A percentile compares a stretch with the other conserved stretches of the same genome.
Conservation (phyloP, 495 filamentous ascomycete species). For the Tuber melanosporum region DNA sequence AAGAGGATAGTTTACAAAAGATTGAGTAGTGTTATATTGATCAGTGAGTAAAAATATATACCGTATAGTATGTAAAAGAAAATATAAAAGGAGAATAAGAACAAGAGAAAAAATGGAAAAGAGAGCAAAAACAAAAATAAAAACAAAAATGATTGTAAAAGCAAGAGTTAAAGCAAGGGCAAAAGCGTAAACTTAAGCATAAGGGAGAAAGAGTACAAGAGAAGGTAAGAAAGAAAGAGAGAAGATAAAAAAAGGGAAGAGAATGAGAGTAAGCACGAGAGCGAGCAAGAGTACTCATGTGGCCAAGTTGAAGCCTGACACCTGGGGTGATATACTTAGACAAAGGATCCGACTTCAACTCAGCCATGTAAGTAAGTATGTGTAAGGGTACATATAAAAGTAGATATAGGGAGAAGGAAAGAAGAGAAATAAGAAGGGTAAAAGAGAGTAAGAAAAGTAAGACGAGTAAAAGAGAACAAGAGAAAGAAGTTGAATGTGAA, state of each 20-base stretch:
- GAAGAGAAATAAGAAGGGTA: neutral
- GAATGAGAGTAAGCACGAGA: neutral
- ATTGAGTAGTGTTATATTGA: neutral
- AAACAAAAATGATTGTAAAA: too few species aligned
- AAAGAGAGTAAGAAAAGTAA: neutral
- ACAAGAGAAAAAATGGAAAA: neutral
- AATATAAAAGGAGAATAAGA: too few species aligned
- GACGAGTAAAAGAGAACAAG: neutral
- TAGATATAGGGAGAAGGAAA: neutral
- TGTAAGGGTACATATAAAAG: neutral
- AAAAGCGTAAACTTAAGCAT: too few species aligned
- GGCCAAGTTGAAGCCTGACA: too few species aligned
- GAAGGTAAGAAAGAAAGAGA: neutral
- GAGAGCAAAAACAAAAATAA: neutral
- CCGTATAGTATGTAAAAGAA: neutral
- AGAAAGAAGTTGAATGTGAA: too few species aligned
- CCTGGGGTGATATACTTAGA: too few species aligned
- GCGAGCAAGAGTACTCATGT: too few species aligned
- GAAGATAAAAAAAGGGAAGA: neutral
- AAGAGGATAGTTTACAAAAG: neutral
- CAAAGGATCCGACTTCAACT: too few species aligned
- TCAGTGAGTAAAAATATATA: too few species aligned
- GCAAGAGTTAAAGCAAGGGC: too few species aligned
- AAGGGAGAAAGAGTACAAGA: too few species aligned
- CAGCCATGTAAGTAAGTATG: too few species aligned